Conservation (phyloP, 1,284 basidiomycete species). For the Macrocystidia cucumis region DNA sequence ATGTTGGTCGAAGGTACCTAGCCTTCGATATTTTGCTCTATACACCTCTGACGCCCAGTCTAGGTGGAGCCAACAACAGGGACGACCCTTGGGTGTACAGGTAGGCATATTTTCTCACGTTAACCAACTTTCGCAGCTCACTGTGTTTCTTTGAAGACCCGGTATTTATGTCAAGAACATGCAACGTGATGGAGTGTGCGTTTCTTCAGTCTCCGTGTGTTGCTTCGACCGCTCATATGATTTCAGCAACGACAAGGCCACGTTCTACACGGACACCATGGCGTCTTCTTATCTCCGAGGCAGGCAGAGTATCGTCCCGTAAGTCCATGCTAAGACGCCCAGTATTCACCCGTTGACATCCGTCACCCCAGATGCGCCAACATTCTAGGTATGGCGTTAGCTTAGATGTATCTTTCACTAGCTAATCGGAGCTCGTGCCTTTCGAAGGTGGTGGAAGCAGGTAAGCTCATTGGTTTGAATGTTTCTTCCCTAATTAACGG, state of each 20-base stretch:
- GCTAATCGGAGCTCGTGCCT: constrained; percentile 1
- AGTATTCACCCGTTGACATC: neutral
- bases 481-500: constrained; percentile 5
- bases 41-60: neutral
- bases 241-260: constrained; percentile 62
- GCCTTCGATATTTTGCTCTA: neutral
- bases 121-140: constrained; percentile 4
- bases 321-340: constrained; percentile 17
- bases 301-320: constrained; percentile 61
- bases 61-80: constrained; percentile 62
- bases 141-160: constrained; percentile 27
- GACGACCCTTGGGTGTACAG: constrained; percentile 71
- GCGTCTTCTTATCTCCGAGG: constrained; percentile 52
- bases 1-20: constrained; percentile 61
- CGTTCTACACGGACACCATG: constrained; percentile 59
- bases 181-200: constrained; percentile 60
- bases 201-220: neutral
- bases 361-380: constrained; percentile 45
- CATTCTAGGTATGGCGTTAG: constrained; percentile 41
- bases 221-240: constrained; percentile 4
- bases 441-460: constrained; percentile 42
- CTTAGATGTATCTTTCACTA: neutral
- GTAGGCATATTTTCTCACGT: constrained; percentile 15
- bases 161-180: constrained; percentile 66
- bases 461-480: constrained; percentile 19